A percentile compares a stretch with the other conserved stretches of the same genome.
Evolutionary conservation across 108 stramenopile species (phyloP).

Genomic region (Nitzschia putrida): DNA sequence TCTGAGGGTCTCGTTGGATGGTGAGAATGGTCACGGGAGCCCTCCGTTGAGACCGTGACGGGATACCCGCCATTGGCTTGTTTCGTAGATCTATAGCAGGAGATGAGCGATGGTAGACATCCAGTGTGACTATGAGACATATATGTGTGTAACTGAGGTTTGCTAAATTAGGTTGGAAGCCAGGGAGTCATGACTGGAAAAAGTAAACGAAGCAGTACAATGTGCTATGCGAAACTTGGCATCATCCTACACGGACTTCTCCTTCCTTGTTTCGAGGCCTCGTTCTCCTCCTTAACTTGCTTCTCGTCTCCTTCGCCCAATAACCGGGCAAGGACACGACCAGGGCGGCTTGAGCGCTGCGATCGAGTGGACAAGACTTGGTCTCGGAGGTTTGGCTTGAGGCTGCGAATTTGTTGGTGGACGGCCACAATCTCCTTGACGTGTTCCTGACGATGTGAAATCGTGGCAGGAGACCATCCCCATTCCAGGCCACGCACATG

Average conservation of each 20-base stretch:
- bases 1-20: too few species aligned
- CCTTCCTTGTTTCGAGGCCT: neutral
- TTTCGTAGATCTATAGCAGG: too few species aligned
- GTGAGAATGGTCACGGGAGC: too few species aligned
- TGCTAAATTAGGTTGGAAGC: too few species aligned
- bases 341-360: constrained; percentile 16
- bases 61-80: too few species aligned
- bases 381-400: constrained; percentile 15
- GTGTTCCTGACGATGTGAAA: constrained; percentile 24
- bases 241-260: neutral
- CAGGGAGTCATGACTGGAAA: too few species aligned
- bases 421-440: constrained; percentile 13
- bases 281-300: neutral
- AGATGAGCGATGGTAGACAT: too few species aligned
- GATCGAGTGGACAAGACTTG: constrained; percentile 27
- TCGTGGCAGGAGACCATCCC: constrained; percentile 25
- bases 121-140: too few species aligned
- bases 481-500: constrained; percentile 30
- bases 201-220: too few species aligned
- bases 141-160: too few species aligned
- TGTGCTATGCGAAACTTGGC: too few species aligned
- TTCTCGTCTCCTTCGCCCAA: constrained; percentile 33
- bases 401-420: constrained; percentile 12
- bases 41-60: too few species aligned
- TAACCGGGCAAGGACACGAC: constrained; percentile 26